phyloP scores from a whole-genome alignment of 192 early-diverging fungal species.

The Thamnidium elegans region DNA sequence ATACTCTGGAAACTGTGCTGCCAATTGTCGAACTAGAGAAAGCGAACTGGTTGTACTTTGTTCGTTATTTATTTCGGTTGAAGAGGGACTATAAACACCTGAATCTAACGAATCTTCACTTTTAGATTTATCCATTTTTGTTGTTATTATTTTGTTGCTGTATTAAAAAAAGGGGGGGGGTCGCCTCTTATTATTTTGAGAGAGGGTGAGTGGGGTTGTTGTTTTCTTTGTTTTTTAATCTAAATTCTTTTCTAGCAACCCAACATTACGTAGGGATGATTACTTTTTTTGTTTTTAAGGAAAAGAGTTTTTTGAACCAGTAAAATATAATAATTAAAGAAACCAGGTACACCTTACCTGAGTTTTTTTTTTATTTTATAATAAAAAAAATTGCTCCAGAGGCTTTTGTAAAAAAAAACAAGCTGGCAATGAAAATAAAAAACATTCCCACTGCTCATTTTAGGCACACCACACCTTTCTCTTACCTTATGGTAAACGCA shows the following conservation, averaged over 20 bases:
- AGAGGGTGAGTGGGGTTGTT: not conserved
- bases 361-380: too few species aligned
- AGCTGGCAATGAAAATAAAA: too few species aligned
- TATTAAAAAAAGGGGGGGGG: not conserved
- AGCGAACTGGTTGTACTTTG: constrained; percentile 19
- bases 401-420: too few species aligned
- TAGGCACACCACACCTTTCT: too few species aligned
- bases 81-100: constrained; percentile 17
- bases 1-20: constrained; percentile 34
- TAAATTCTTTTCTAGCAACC: too few species aligned
- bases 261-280: too few species aligned
- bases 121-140: constrained; percentile 1
- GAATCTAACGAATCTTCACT: constrained; percentile 19
- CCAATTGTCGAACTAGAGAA: constrained; percentile 25
- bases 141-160: not conserved
- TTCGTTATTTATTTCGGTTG: constrained; percentile 4
- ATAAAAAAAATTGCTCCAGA: too few species aligned
- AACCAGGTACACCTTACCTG: too few species aligned
- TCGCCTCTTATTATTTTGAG: too few species aligned
- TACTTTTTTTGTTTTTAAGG: not conserved
- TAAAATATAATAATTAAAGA: too few species aligned
- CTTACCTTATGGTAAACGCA: too few species aligned
- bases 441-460: too few species aligned
- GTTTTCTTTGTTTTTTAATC: not conserved
- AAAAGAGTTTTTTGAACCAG: not conserved